Evolutionary conservation across 2,329 filamentous ascomycete species (phyloP), one percentile per base, ranked within the genome.

Genomic region (Aspergillus vadensis): DNA sequence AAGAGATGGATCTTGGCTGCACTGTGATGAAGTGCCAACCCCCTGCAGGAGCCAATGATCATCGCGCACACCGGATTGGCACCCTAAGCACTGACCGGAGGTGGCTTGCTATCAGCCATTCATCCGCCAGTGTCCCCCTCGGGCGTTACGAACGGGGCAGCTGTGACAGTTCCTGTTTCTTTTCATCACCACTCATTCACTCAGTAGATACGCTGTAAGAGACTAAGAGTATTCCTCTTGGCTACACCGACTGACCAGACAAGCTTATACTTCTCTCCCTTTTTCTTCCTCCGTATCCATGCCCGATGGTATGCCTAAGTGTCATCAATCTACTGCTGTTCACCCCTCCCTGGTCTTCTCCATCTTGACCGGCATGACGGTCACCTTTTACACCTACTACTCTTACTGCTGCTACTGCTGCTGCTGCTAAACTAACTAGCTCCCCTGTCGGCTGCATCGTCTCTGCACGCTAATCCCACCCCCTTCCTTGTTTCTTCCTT

Each of bases 11-110:
- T 55, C 50, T 43, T 36, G 39, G 49, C 62, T 65, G 64, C 62
- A 62, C 57, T 63, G 64, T 66, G 64, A 66, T 63, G 51, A 59
- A 61, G 52, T 44, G 53, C 27, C 57, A 57, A 51, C 51, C 63
- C 60, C 65, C 63, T 67, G 65, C 65, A 65, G 61, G 58, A 36
- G 58, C 63, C 60, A 65, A 64, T 64, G 48, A 57, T 12, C 12
- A n/a, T 12, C 14, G 15, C 23, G 19, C 57, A 65, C 58, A 27
- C 30, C 41, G 19, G 12, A 21, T 44, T 17, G 41, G 10, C 41
- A 44, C 5, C 41, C 41, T 44, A 19, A 6, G 17, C 21, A 21
- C 19, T 21, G 41, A 44, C 41, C 19, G 25, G 25, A 7, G 25
- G 25, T 27, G 25, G 25, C 25, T 27, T 27, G 25, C 25, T 27